Percentiles rank a stretch among this genome's conserved stretches.
Evolutionary conservation across 306 rosid species (phyloP).

Genomic region (Dryas drummondii): DNA sequence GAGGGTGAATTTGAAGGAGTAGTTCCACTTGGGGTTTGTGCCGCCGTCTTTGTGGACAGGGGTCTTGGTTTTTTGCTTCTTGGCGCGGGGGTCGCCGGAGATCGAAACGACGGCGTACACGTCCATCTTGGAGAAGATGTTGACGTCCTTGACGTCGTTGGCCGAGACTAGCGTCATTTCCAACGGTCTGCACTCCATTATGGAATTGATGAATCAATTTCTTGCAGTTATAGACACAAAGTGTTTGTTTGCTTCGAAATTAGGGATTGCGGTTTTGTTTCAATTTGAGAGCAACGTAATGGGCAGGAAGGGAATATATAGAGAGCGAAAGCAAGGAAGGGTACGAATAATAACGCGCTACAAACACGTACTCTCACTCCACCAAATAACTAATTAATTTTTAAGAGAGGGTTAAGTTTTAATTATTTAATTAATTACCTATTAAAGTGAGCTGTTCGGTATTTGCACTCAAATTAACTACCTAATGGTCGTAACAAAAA

Average conservation of each 20-base stretch:
- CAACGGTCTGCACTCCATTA: slow-evolving; percentile 45
- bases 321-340: too few relatives aligned
- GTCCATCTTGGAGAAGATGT: slow-evolving; percentile 53
- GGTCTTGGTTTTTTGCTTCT: slow-evolving; percentile 33
- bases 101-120: slow-evolving; percentile 50
- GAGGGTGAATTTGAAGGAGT: slow-evolving; percentile 34
- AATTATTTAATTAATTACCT: too few relatives aligned
- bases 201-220: not conserved
- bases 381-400: too few relatives aligned
- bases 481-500: too few relatives aligned
- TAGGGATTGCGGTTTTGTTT: too few relatives aligned
- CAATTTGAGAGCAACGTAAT: too few relatives aligned
- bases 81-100: slow-evolving; percentile 30
- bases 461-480: too few relatives aligned
- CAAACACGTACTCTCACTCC: too few relatives aligned
- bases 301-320: too few relatives aligned
- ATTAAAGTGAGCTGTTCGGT: too few relatives aligned
- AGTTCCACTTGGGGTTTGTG: slow-evolving; percentile 44
- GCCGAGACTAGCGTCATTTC: slow-evolving; percentile 40
- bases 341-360: too few relatives aligned
- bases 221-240: not conserved
- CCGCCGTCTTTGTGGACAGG: slow-evolving; percentile 43
- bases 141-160: slow-evolving; percentile 42
- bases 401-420: too few relatives aligned
- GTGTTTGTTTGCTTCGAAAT: not conserved